phyloP scores from a whole-genome alignment of 2,329 filamentous ascomycete genomes.

The Botrytis paeoniae region DNA sequence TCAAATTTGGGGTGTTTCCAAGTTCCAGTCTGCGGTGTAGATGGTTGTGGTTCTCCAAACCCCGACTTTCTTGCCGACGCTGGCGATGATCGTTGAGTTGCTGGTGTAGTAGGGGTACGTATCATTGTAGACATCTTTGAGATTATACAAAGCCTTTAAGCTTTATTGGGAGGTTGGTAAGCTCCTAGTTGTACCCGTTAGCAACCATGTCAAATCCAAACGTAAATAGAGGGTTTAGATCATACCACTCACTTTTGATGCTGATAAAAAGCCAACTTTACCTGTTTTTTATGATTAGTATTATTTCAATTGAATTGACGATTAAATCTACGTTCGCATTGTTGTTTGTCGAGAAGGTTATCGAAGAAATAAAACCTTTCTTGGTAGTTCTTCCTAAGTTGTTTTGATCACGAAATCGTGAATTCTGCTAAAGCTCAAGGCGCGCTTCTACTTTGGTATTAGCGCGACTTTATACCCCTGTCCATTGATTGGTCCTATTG shows the following conservation, averaged over 20 bases:
- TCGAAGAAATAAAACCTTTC: constrained; percentile 14
- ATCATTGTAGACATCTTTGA: constrained; percentile 30
- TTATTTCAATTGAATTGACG: constrained; percentile 7
- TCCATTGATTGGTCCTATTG: not conserved
- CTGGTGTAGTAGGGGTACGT: constrained; percentile 32
- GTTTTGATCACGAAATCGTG: constrained; percentile 18
- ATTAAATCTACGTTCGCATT: constrained; percentile 28
- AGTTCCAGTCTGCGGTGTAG: constrained; percentile 54
- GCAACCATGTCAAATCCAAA: not conserved
- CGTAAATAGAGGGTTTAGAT: not conserved
- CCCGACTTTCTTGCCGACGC: constrained; percentile 9
- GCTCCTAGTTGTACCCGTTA: not conserved
- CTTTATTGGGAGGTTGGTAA: not conserved
- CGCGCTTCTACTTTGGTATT: constrained; percentile 1
- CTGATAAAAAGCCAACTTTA: not conserved
- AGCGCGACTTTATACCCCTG: not conserved
- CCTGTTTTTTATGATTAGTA: constrained; percentile 33
- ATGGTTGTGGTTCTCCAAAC: constrained; percentile 3
- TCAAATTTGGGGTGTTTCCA: constrained; percentile 89
- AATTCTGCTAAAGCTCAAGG: constrained; percentile 8
- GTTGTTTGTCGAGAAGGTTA: constrained; percentile 21
- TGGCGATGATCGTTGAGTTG: constrained; percentile 10
- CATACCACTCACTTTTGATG: not conserved
- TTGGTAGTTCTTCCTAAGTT: constrained; percentile 21
- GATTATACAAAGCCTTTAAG: not conserved